These are phyloP conservation scores for Teunomyces cretensis DNA, from an alignment of 805 yeast genomes.

Conservation along the genomic window DNA sequence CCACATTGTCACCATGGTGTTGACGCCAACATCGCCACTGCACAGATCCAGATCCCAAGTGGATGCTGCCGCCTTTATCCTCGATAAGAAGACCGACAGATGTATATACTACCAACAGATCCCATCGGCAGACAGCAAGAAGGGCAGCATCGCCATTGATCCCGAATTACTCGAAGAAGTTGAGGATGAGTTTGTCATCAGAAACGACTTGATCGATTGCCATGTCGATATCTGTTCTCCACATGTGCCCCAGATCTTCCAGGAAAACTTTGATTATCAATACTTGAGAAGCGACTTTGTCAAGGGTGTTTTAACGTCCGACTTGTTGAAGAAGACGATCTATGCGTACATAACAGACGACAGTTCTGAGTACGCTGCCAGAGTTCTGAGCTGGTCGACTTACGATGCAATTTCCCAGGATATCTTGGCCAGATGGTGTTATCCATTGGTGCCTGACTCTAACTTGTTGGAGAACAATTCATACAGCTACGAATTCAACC, in stretches of 20 bases:
- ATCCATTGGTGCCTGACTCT: conserved; percentile 87
- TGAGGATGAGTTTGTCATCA: conserved; percentile 67
- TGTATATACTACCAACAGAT: conserved; percentile 84
- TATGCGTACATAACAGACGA: conserved; percentile 81
- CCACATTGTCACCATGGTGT: conserved; percentile 91
- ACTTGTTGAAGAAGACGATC: conserved; percentile 84
- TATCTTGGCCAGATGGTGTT: conserved; percentile 86
- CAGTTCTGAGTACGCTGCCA: conserved; percentile 72
- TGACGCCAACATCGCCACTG: conserved; percentile 77
- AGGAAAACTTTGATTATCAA: conserved; percentile 95
- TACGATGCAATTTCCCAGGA: conserved; percentile 91
- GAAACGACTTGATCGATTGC: conserved; percentile 95
- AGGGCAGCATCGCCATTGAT: conserved; percentile 58
- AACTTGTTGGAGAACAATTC: conserved; percentile 71
- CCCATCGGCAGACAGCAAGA: conserved; percentile 48
- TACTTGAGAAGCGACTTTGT: conserved; percentile 82
- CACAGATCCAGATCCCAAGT: conserved; percentile 81
- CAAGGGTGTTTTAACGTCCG: conserved; percentile 86
- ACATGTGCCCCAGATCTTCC: conserved; percentile 91
- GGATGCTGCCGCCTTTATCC: conserved; percentile 81
- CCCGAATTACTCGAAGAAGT: conserved; percentile 79
- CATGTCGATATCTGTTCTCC: conserved; percentile 95
- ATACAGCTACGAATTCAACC: conserved; percentile 77
- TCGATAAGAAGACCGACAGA: conserved; percentile 70
- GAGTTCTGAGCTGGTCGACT: conserved; percentile 94